Evolutionary conservation across 2,329 filamentous ascomycete species (phyloP).

Genomic region (Penicillium hesseltinei): DNA sequence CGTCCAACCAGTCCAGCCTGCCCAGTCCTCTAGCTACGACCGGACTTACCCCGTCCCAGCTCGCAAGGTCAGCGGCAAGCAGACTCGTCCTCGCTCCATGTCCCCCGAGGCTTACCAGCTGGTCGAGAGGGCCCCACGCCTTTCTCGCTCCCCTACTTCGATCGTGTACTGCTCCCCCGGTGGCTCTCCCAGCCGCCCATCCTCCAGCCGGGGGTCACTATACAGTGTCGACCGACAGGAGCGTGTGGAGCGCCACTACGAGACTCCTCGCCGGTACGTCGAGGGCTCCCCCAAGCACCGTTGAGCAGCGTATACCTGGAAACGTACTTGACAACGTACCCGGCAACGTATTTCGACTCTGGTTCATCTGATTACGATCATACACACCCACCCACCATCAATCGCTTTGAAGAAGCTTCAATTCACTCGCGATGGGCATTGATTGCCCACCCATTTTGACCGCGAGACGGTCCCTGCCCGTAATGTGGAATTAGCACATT

Average conservation of each 20-base stretch:
- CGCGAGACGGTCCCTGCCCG: neutral
- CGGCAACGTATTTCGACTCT: neutral
- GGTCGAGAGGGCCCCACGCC: constrained; percentile 15
- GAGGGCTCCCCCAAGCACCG: constrained; percentile 31
- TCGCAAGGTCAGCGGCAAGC: constrained; percentile 15
- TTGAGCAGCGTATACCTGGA: constrained; percentile 13
- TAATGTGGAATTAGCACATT: constrained; percentile 1
- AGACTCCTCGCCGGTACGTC: constrained; percentile 25
- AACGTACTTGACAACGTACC: neutral
- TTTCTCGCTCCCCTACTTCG: constrained; percentile 26
- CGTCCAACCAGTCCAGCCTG: constrained; percentile 20
- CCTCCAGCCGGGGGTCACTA: constrained; percentile 37
- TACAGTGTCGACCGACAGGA: constrained; percentile 36
- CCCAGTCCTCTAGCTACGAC: constrained; percentile 30
- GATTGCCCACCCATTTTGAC: neutral
- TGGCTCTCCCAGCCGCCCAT: constrained; percentile 34
- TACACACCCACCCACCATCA: neutral
- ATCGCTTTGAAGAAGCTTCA: constrained; percentile 5
- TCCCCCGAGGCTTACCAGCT: constrained; percentile 18
- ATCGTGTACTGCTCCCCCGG: constrained; percentile 39
- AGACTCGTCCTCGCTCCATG: constrained; percentile 17
- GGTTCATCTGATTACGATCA: neutral
- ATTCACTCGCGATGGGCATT: constrained; percentile 6
- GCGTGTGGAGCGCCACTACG: constrained; percentile 34
- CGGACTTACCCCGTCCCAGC: constrained; percentile 31